These are phyloP conservation scores for Thalassiosira ordinaria DNA, from an alignment of 352 stramenopile species.

Conservation along the genomic window DNA sequence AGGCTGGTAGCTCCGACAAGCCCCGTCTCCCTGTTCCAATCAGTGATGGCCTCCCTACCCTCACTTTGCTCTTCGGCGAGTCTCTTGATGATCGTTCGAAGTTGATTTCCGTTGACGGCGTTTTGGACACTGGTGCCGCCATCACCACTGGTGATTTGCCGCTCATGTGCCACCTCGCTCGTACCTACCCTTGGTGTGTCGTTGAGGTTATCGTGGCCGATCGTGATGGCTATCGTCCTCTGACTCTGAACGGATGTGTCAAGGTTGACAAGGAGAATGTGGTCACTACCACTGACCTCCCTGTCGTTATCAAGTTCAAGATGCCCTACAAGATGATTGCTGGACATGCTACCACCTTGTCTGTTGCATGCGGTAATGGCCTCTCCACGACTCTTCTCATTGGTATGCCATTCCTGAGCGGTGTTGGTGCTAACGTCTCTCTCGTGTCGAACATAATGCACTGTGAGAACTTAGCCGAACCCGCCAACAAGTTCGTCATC, in stretches of 20 bases:
- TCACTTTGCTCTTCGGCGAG: not conserved
- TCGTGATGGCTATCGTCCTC: not conserved
- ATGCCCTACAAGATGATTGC: not conserved
- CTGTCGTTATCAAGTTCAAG: not conserved
- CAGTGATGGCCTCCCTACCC: not conserved
- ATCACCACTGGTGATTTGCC: not conserved
- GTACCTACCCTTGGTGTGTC: not conserved
- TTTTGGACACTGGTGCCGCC: not conserved
- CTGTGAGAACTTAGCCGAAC: no score
- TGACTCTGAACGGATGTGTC: not conserved
- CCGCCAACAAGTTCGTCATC: no score
- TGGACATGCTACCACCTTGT: not conserved
- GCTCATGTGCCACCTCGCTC: not conserved
- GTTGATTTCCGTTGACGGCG: not conserved
- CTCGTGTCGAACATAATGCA: no score
- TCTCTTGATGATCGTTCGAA: not conserved
- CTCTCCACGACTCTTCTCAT: not conserved
- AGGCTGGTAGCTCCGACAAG: not conserved
- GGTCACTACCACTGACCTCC: not conserved
- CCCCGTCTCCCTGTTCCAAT: not conserved
- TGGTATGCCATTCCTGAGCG: not conserved
- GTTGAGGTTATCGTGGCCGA: not conserved
- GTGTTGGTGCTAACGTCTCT: no score
- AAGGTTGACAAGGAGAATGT: not conserved
- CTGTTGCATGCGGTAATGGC: not conserved